Evolutionary conservation across 2,329 filamentous ascomycete genomes (phyloP), one percentile per base, ranked within the genome.

Genomic region (Cladosporium sp.): DNA sequence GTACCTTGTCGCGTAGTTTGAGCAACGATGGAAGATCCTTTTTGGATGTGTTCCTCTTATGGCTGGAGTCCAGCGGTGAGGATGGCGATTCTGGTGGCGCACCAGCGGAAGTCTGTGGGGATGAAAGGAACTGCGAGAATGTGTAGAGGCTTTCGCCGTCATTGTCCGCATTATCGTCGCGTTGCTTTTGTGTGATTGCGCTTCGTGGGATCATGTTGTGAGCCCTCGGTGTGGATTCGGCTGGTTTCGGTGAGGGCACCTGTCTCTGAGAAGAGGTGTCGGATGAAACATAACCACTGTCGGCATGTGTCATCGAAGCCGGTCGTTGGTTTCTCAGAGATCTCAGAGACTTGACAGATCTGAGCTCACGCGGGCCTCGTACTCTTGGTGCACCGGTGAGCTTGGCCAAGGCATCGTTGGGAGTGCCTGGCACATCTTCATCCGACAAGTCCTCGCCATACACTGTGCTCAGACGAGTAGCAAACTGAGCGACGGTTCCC

Each of bases 241-340:
- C 15, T 3, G 17, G 36, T 8, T 47, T 47, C 2, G 36, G 24
- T 1, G 44, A 30, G 18, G 32, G 24, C 9, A 34, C 45, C 15
- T 48, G 39, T 11, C 37, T 18, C 27, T 48, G 45, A 24, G 45
- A 48, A 2, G 44, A 47, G 15, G 36, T 24, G 7, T 41, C 53
- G 47, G 67, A 62, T 7, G 66, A 68, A 29, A 58, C 61, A 45
- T 69, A 69, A 15, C 66, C 65, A 48, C 66, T 68, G 50, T 69
- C 66, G 12, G 52, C 52, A 6, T 51, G 40, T 4, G 48, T 39
- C 40, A 39, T 38, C 13, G 48, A 44, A 4, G 22, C 42, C 3
- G 48, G 48, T 13, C 48, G 9, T 22, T 24, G 37, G 18, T 24
- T 48, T 11, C 19, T 47, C 36, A 40, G 12, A 13, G 37, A 22